These are phyloP conservation scores for Metschnikowia lunata DNA, from an alignment of 805 yeast genomes.

Conservation along the genomic window DNA sequence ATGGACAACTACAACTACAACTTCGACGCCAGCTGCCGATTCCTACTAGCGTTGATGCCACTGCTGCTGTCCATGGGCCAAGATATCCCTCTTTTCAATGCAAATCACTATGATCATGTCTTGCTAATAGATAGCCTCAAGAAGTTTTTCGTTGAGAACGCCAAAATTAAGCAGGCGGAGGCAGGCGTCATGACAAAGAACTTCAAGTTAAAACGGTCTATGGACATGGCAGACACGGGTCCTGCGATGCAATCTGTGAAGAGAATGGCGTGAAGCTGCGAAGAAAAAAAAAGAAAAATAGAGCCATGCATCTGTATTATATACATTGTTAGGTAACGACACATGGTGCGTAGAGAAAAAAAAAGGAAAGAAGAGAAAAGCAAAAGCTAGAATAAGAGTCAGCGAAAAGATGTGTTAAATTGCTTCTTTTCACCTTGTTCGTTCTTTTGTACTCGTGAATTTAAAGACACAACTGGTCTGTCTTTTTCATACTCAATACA, in stretches of 20 bases:
- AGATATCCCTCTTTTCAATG: constrained; percentile 15
- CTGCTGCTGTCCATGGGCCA: not conserved
- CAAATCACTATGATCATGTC: constrained; percentile 37
- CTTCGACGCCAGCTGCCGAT: constrained; percentile 25
- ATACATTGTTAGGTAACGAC: no score
- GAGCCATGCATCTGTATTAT: no score
- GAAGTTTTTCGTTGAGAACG: constrained; percentile 34
- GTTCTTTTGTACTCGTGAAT: no score
- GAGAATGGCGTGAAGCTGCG: constrained; percentile 4
- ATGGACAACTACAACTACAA: constrained; percentile 40
- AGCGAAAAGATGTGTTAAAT: no score
- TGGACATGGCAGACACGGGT: constrained; percentile 7
- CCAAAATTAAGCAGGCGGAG: constrained; percentile 25
- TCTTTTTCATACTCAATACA: no score
- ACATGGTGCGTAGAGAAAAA: no score
- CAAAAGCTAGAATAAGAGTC: no score
- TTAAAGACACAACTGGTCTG: no score
- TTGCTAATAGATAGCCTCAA: constrained; percentile 36
- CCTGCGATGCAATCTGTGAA: constrained; percentile 3
- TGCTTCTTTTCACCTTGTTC: no score
- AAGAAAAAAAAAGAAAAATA: no score
- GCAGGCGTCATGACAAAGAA: constrained; percentile 25
- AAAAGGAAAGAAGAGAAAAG: no score
- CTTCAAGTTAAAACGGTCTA: constrained; percentile 25
- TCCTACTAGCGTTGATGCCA: constrained; percentile 19